Base-by-base conservation (phyloP, 106 monocot species). In the Platanthera zijinensis region DNA sequence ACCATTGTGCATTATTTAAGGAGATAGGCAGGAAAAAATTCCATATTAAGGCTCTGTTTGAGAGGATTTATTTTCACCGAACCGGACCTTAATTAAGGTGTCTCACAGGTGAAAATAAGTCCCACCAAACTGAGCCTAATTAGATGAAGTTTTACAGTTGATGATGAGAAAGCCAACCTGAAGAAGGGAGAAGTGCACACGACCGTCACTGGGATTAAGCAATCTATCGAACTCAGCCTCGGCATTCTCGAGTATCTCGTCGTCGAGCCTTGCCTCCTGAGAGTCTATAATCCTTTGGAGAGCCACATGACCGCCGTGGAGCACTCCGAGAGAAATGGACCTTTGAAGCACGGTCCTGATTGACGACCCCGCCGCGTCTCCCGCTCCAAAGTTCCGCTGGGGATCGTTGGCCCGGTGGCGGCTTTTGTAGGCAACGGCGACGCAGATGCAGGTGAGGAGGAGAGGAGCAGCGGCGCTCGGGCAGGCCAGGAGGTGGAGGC, bases 201-300 rank as follows among this genome's bases (percentile, higher is more conserved):
- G 61, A 12, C 61, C 61, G 61, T 61, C 61, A 17, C 2, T n/a
- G 5, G 61, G 61, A 17, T n/a, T 61, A 3, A 82, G 71, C 73
- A 66, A 10, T 0, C 4, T 9, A 13, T 2, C 4, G 15, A 82
- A 49, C 8, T 45, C 13, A 11, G 22, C 4, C 10, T 6, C 72
- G 6, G 62, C 46, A 4, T 21, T 17, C 1, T 45, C 77, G 9
- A 78, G 73, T 62, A 19, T 63, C 6, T 48, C 18, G 5, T 73
- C 48, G 57, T 82, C 50, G 6, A 82, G 11, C 51, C 72, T 22
- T 5, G 77, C 73, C 82, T 82, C 50, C 48, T 82, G 77, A n/a
- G 62, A 70, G 52, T 83, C 75, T 52, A 75, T 22, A 47, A 83
- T 50, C 79, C 75, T 79, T 70, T 79, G 48, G 74, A 83, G 30